A percentile compares a stretch with the other conserved stretches of the same genome.
phyloP scores from a whole-genome alignment of 176 grass and related monocot genomes.

The Raddia guianensis region DNA sequence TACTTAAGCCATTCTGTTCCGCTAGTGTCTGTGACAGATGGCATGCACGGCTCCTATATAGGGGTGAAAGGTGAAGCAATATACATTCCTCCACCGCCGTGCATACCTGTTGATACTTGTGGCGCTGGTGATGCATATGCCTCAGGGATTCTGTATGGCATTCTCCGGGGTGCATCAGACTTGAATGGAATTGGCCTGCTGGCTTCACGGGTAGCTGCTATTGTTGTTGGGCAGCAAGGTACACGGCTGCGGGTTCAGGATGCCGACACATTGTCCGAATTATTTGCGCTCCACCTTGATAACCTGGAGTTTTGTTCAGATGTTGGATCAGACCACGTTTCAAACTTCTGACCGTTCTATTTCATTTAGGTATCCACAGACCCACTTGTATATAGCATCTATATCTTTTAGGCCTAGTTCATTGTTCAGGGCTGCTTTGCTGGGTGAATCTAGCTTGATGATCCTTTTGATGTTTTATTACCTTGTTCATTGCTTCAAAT shows the following conservation, averaged over 20 bases:
- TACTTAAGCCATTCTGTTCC: conserved; percentile 81
- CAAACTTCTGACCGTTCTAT: conserved; percentile 46
- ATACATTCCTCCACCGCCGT: conserved; percentile 75
- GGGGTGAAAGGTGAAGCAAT: conserved; percentile 86
- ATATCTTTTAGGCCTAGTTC: conserved; percentile 43
- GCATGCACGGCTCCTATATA: conserved; percentile 74
- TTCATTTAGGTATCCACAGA: conserved; percentile 3
- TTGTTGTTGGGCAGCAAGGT: conserved; percentile 87
- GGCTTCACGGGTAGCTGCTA: conserved; percentile 73
- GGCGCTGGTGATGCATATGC: conserved; percentile 89
- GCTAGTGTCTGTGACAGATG: conserved; percentile 83
- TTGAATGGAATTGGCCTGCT: conserved; percentile 76
- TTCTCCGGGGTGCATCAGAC: conserved; percentile 77
- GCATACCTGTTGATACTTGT: conserved; percentile 77
- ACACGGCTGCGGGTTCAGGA: conserved; percentile 79
- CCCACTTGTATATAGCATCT: conserved; percentile 38
- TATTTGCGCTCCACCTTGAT: conserved; percentile 67
- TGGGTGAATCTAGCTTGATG: conserved; percentile 1
- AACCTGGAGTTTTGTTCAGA: conserved; percentile 62
- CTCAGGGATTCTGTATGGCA: conserved; percentile 83
- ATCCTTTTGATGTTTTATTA: background rate
- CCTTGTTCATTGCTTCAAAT: conserved; percentile 14
- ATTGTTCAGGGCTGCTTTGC: background rate
- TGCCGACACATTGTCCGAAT: conserved; percentile 59
- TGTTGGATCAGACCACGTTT: conserved; percentile 54